Conservation (phyloP, 108 stramenopile genomes). For the Pelagomonas calceolata region DNA sequence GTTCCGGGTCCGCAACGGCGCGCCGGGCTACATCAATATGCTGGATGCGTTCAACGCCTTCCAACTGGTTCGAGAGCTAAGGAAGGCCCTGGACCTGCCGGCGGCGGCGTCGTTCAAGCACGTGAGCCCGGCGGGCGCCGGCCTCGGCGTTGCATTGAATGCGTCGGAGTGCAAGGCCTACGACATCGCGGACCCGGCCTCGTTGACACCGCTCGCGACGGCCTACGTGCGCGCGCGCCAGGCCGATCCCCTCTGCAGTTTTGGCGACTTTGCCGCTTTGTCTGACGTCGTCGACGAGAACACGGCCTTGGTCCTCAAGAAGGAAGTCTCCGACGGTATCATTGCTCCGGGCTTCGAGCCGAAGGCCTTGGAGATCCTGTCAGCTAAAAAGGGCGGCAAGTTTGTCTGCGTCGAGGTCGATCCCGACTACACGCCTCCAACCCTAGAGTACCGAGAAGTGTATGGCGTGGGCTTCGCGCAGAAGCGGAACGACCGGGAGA, state of each 20-base stretch:
- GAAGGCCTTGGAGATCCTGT: constrained; percentile 83
- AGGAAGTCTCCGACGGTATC: constrained; percentile 94
- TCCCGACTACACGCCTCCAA: constrained; percentile 60
- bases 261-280: constrained; percentile 94
- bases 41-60: constrained; percentile 95
- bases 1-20: constrained; percentile 76
- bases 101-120: constrained; percentile 97
- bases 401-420: constrained; percentile 92
- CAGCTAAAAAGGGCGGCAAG: constrained; percentile 89
- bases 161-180: constrained; percentile 73
- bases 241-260: constrained; percentile 97
- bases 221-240: constrained; percentile 95
- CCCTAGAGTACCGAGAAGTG: constrained; percentile 91
- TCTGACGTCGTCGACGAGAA: constrained; percentile 89
- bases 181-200: constrained; percentile 61
- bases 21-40: constrained; percentile 96
- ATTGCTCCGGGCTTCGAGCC: constrained; percentile 96
- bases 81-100: constrained; percentile 71
- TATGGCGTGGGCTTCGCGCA: constrained; percentile 93
- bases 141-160: constrained; percentile 81
- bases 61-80: constrained; percentile 87
- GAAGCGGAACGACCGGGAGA: constrained; percentile 77
- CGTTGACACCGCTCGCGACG: constrained; percentile 75
- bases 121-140: constrained; percentile 93
- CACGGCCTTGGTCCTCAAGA: constrained; percentile 85